Base-by-base conservation (phyloP, 2,329 filamentous ascomycete genomes). In the Cryphonectria carpinicola region DNA sequence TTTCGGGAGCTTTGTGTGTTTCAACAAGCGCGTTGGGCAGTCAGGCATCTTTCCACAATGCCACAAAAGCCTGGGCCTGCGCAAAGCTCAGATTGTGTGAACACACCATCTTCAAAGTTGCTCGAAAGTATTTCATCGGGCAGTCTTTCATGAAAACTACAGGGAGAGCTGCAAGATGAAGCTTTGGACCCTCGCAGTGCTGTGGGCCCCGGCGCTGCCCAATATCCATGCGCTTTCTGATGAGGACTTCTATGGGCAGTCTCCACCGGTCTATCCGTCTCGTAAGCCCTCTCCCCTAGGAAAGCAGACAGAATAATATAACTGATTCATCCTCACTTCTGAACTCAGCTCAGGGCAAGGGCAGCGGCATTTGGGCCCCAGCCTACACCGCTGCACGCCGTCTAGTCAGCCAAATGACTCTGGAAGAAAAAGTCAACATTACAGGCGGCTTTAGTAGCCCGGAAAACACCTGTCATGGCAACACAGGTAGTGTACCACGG, bases 351-450 rank as follows among this genome's bases (percentile, higher is more conserved):
- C 71, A 76, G 1, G 79, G 78, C n/a, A 75, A 67, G 49, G 73
- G 80, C 17, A 67, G 70, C n/a, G 72, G 76, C 63, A 74, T 68
- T 68, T 92, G 90, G 90, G 81, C 82, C 10, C 81, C 82, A 37
- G 88, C 89, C 58, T 92, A 91, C 75, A 79, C 80, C 60, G 88
- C 86, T 72, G 90, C 90, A 1, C 82, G 84, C 46, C 77, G 80
- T 1, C 79, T 92, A 2, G 89, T 92, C 13, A 80, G 81, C 39
- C 84, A 87, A 66, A 87, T 92, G 86, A 92, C 89, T 0, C 78
- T 92, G 1, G 89, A 90, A 17, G 90, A 92, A 76, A 92, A 90
- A 76, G 88, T 81, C 46, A 85, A 86, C 71, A 77, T 85, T 7
- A 86, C 84, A 1, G 78, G 81, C n/a, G 84, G 84, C 56, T 79